Percentiles rank a stretch among this genome's conserved stretches.
Conservation (phyloP, 192 early-diverging fungal species). For the Coemansia sp. region DNA sequence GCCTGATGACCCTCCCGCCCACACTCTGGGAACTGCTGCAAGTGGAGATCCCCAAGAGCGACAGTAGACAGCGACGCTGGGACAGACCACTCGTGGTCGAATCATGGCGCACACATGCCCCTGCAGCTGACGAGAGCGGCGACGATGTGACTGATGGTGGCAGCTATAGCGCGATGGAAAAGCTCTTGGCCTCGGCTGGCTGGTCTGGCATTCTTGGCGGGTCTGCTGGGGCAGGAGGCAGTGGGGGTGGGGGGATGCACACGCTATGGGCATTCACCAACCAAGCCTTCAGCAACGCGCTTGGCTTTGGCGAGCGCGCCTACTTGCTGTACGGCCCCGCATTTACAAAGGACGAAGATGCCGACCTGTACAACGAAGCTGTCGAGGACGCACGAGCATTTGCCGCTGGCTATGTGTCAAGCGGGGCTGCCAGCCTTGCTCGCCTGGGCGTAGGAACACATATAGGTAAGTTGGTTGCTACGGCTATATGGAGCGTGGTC, state of each 20-base stretch:
- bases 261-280: conserved; percentile 52
- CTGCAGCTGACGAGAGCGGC: background rate
- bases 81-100: background rate
- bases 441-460: conserved; percentile 40
- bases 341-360: conserved; percentile 38
- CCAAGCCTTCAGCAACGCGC: conserved; percentile 25
- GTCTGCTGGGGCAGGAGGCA: background rate
- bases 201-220: conserved; percentile 29
- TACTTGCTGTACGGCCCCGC: conserved; percentile 39
- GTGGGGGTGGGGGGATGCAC: conserved; percentile 18
- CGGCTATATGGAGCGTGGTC: background rate
- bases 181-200: conserved; percentile 34
- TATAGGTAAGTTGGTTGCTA: conserved; percentile 19
- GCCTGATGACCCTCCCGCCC: conserved; percentile 41
- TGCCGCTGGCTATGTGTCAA: conserved; percentile 25
- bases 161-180: conserved; percentile 28
- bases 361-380: conserved; percentile 12
- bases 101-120: background rate
- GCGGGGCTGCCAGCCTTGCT: conserved; percentile 30
- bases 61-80: background rate
- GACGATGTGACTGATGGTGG: background rate
- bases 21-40: conserved; percentile 35
- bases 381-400: conserved; percentile 30
- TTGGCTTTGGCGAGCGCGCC: conserved; percentile 36
- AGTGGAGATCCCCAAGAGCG: background rate